phyloP scores from a whole-genome alignment of 805 yeast genomes.

The Zygotorulaspora chibaensis region DNA sequence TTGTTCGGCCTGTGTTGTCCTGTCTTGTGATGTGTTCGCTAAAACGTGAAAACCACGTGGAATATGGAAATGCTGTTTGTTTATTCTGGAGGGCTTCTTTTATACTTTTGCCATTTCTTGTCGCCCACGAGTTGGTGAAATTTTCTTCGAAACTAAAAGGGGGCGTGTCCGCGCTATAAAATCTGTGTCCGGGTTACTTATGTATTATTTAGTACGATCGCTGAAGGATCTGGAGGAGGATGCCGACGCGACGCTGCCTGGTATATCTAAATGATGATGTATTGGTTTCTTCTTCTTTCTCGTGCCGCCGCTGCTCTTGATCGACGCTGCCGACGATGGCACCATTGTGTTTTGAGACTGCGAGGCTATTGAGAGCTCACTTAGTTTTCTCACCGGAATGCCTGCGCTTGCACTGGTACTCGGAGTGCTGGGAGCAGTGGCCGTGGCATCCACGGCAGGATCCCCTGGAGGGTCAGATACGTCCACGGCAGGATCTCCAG shows the following conservation, averaged over 20 bases:
- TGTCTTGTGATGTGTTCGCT: background rate
- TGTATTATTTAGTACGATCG: background rate
- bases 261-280: conserved; percentile 20
- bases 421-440: conserved; percentile 3
- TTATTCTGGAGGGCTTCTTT: background rate
- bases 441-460: background rate
- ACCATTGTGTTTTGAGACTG: conserved; percentile 1
- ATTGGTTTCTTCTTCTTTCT: conserved; percentile 10
- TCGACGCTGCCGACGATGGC: conserved; percentile 17
- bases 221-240: conserved; percentile 17
- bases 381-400: background rate
- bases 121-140: background rate
- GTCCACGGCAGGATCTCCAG: too few relatives aligned
- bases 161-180: background rate
- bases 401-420: background rate
- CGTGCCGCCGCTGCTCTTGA: conserved; percentile 12
- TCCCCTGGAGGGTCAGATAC: too few relatives aligned
- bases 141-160: background rate
- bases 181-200: background rate
- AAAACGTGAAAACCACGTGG: conserved; percentile 36
- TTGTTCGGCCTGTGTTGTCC: conserved; percentile 1
- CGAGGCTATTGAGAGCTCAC: conserved; percentile 5
- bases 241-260: conserved; percentile 14
- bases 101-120: background rate
- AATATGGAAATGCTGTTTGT: background rate